These are phyloP conservation scores for Ceratobasidium sp. DNA, from an alignment of 1,284 basidiomycete species.

Conservation along the genomic window DNA sequence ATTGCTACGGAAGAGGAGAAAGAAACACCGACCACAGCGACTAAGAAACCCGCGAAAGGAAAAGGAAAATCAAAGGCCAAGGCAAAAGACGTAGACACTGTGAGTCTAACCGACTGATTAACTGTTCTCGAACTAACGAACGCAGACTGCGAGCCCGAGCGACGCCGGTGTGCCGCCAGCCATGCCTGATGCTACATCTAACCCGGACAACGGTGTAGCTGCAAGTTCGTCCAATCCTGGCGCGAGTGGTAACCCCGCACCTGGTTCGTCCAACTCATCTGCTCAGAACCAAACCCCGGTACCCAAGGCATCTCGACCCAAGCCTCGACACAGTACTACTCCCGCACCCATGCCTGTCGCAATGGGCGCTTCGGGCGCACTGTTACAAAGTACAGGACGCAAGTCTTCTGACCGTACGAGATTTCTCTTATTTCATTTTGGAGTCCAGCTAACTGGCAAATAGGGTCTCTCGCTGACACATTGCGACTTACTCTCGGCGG, in stretches of 20 bases:
- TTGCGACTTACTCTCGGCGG: constrained; percentile 31
- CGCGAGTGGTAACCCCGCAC: neutral
- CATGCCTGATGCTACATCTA: constrained; percentile 4
- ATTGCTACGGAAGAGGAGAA: neutral
- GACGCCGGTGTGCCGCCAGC: neutral
- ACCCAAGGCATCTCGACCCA: constrained; percentile 29
- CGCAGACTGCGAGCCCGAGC: constrained; percentile 5
- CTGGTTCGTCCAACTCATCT: constrained; percentile 17
- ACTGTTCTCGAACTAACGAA: neutral
- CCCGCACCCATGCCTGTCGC: constrained; percentile 41
- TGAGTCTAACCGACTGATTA: neutral
- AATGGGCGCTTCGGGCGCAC: constrained; percentile 39
- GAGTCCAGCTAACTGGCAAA: neutral
- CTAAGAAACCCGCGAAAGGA: constrained; percentile 25
- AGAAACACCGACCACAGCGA: neutral
- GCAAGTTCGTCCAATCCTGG: constrained; percentile 29
- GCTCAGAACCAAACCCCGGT: constrained; percentile 27
- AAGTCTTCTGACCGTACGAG: constrained; percentile 39
- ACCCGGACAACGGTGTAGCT: constrained; percentile 15
- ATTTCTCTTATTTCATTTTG: neutral
- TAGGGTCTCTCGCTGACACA: constrained; percentile 38
- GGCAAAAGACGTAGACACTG: constrained; percentile 1
- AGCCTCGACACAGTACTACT: constrained; percentile 42
- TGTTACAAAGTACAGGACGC: constrained; percentile 23
- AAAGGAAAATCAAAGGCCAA: constrained; percentile 31